A percentile compares a stretch with the other conserved stretches of the same genome.
These are phyloP conservation scores for Xylaria nigripes DNA, from an alignment of 495 filamentous ascomycete species.

Conservation along the genomic window DNA sequence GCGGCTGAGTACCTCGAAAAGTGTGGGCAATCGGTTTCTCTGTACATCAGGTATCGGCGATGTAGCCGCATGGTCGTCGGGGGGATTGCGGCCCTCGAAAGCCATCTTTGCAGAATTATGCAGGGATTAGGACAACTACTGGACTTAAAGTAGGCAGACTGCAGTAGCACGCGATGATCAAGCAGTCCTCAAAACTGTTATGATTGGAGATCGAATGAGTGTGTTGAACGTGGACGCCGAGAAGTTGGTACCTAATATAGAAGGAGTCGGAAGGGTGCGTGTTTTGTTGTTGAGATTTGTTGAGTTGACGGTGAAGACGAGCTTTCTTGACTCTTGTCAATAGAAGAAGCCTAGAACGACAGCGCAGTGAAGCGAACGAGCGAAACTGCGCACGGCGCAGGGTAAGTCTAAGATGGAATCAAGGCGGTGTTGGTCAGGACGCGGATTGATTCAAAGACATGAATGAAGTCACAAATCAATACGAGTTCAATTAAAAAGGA, in stretches of 20 bases:
- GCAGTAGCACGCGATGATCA: not conserved
- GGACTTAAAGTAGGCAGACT: not conserved
- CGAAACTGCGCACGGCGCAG: slow-evolving; percentile 27
- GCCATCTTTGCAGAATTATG: slow-evolving; percentile 27
- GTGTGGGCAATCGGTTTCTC: slow-evolving; percentile 81
- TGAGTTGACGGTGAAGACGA: no score
- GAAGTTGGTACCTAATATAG: not conserved
- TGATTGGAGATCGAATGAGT: not conserved
- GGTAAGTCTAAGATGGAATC: slow-evolving; percentile 13
- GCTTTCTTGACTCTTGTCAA: not conserved
- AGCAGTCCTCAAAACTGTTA: not conserved
- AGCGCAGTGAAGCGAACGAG: slow-evolving; percentile 13
- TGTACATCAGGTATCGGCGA: slow-evolving; percentile 40
- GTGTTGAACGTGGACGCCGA: slow-evolving; percentile 1
- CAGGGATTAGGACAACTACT: not conserved
- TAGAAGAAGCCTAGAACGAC: not conserved
- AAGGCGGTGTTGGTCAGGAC: slow-evolving; percentile 11
- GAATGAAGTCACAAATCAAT: slow-evolving; percentile 12
- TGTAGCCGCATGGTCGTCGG: slow-evolving; percentile 21
- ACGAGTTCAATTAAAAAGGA: not conserved
- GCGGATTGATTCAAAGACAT: not conserved
- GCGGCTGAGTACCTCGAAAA: slow-evolving; percentile 90
- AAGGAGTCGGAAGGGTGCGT: not conserved
- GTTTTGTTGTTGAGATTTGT: not conserved
- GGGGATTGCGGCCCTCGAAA: slow-evolving; percentile 16